Evolutionary conservation across 2,329 filamentous ascomycete species (phyloP), one percentile per base, ranked within the genome.

Genomic region (Orbilia ellipsospora): DNA sequence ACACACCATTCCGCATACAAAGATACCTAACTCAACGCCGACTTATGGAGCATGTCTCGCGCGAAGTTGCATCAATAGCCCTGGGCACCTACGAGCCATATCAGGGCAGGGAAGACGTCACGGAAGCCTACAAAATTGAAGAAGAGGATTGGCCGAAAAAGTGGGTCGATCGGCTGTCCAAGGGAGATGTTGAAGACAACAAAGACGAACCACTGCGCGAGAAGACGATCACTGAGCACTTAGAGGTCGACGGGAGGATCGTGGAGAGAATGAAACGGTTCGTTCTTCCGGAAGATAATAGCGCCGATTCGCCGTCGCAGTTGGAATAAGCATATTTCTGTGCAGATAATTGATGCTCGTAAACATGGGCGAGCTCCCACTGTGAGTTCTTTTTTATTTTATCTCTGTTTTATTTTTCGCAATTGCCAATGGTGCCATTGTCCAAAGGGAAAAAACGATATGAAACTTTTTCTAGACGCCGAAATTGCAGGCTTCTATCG

Each of bases 41-140:
- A 77, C 86, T 97, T n/a, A 94, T 94, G 77, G 94, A 99, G 81
- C 87, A 90, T 54, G 89, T 97, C 74, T 95, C 95, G 61, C 90
- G 92, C 50, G 89, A 97, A 78, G 93, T 96, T 16, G 94, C 94
- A 0, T 91, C 93, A 42, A 89, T 91, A 42, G 94, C 96, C 73
- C 88, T 97, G 44, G 88, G 84, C 12, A 83, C 81, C 12, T 84
- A 85, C 78, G 81, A 85, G 65, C 84, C 86, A 2, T 88, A 84
- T 78, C 78, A 82, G 13, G 79, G 82, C 8, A 62, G 64, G 59
- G 73, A 77, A 67, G 73, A 77, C n/a, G 20, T 77, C 20, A 51
- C 55, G 31, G 63, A 61, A 40, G 55, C 69, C 15, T 70, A 62
- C 40, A 69, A 69, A 16, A 54, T 77, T 26, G 74, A 73, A 44